These are phyloP conservation scores for Citrus trifoliata DNA, from an alignment of 345 rosid genomes.

Conservation along the genomic window DNA sequence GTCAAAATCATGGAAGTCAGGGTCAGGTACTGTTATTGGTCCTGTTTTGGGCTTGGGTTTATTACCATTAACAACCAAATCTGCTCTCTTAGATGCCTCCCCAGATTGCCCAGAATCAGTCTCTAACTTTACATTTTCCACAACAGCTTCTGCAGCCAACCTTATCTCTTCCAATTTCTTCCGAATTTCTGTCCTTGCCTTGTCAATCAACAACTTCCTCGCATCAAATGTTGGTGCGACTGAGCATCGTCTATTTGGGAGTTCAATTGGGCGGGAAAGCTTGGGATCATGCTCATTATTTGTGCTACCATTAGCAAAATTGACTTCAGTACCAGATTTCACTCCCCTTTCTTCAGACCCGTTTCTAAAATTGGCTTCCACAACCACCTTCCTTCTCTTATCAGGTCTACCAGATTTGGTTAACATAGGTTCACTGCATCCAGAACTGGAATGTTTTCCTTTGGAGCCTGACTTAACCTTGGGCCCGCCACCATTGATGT, in stretches of 20 bases:
- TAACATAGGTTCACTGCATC: conserved; percentile 33
- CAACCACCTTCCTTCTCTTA: conserved; percentile 72
- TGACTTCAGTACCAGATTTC: conserved; percentile 40
- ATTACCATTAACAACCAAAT: conserved; percentile 20
- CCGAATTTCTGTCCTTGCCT: conserved; percentile 64
- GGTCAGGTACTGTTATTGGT: conserved; percentile 85
- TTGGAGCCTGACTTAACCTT: conserved; percentile 49
- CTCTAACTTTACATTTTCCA: conserved; percentile 25
- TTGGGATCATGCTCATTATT: conserved; percentile 41
- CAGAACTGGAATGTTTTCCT: conserved; percentile 40
- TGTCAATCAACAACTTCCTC: conserved; percentile 73
- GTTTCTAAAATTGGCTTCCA: conserved; percentile 43
- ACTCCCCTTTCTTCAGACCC: conserved; percentile 51
- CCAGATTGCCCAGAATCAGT: conserved; percentile 26
- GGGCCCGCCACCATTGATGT: conserved; percentile 28
- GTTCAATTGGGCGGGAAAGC: conserved; percentile 40
- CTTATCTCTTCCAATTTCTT: conserved; percentile 61
- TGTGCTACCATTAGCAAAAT: conserved; percentile 30
- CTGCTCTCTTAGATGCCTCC: conserved; percentile 23
- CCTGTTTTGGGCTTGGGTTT: conserved; percentile 37
- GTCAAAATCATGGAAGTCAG: conserved; percentile 96
- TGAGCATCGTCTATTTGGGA: conserved; percentile 45
- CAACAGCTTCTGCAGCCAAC: conserved; percentile 44
- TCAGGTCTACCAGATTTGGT: conserved; percentile 50
- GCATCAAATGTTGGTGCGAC: conserved; percentile 71